Evolutionary conservation across 345 rosid species (phyloP).

Genomic region (Bretschneidera sinensis): DNA sequence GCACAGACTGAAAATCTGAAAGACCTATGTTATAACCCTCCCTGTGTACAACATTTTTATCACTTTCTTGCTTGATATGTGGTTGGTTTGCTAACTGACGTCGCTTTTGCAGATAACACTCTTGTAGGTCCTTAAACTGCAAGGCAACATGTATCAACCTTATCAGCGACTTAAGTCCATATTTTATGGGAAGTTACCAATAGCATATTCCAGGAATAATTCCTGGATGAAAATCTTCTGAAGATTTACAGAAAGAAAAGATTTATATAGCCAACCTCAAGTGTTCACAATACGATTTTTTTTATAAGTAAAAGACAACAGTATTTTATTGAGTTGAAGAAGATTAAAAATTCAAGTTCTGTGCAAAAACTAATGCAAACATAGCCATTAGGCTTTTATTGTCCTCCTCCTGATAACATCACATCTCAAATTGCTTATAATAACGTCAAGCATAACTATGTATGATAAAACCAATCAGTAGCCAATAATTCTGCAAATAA

Average conservation of each 20-base stretch:
- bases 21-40: conserved; percentile 89
- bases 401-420: too few relatives aligned
- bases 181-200: background rate
- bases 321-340: background rate
- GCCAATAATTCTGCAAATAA: too few relatives aligned
- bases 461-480: too few relatives aligned
- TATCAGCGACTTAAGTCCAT: conserved; percentile 8
- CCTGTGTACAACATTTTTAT: conserved; percentile 57
- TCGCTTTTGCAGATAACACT: conserved; percentile 93
- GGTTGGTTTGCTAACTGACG: conserved; percentile 67
- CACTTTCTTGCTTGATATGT: conserved; percentile 49
- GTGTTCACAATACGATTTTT: background rate
- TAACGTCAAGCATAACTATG: too few relatives aligned
- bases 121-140: conserved; percentile 92
- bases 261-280: background rate
- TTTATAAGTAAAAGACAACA: background rate
- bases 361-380: background rate
- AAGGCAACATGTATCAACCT: conserved; percentile 8
- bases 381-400: too few relatives aligned
- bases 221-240: too few relatives aligned
- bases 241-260: background rate
- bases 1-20: conserved; percentile 82
- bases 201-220: background rate
- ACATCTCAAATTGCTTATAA: too few relatives aligned
- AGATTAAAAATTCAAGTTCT: background rate